These are phyloP conservation scores for Gossypium davidsonii DNA, from an alignment of 441 rosid genomes.

Conservation along the genomic window DNA sequence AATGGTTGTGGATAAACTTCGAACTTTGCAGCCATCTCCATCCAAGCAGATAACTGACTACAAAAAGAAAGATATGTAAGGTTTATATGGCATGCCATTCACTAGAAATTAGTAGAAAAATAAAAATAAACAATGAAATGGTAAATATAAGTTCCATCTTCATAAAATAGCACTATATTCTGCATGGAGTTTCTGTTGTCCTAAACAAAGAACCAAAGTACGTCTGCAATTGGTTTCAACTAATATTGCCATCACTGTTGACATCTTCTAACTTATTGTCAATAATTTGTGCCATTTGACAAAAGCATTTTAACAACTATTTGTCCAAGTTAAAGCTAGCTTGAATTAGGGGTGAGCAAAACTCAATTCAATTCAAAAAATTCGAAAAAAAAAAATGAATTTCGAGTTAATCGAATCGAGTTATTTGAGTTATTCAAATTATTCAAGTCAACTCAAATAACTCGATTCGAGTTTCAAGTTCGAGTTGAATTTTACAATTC, in stretches of 20 bases:
- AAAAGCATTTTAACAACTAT: not conserved
- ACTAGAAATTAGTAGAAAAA: not conserved
- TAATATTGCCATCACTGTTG: not conserved
- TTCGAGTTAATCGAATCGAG: too few species aligned
- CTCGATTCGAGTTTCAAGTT: too few species aligned
- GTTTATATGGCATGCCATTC: conserved; percentile 21
- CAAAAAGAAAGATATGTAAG: conserved; percentile 35
- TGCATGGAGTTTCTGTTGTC: not conserved
- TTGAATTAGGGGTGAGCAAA: not conserved
- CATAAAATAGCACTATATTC: conserved; percentile 1
- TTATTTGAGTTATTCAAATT: too few species aligned
- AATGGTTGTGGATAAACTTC: conserved; percentile 41
- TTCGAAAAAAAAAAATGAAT: too few species aligned
- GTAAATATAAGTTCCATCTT: conserved; percentile 8
- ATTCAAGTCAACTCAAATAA: too few species aligned
- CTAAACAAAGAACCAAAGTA: not conserved
- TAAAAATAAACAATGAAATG: conserved; percentile 7
- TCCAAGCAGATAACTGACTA: conserved; percentile 99
- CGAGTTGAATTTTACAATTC: too few species aligned
- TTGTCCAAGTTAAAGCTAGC: not conserved
- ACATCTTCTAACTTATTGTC: not conserved
- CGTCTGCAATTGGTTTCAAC: not conserved
- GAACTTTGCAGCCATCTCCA: conserved; percentile 88
- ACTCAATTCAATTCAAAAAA: too few species aligned
- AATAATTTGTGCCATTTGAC: not conserved